A percentile compares a stretch with the other conserved stretches of the same genome.
Evolutionary conservation across 345 rosid genomes (phyloP).

Genomic region (Mangifera indica): DNA sequence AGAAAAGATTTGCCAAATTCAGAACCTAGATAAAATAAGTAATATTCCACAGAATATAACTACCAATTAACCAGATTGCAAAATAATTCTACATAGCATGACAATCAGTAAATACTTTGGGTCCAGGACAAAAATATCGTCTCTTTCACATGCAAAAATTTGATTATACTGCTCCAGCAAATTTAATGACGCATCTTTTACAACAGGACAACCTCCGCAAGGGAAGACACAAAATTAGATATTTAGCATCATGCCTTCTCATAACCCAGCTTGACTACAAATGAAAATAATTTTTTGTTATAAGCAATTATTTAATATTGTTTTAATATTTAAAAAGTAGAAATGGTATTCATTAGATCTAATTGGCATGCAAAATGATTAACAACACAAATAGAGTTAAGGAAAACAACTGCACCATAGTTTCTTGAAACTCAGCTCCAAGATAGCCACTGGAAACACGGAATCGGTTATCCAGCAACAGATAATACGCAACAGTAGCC

Average conservation of each 20-base stretch:
- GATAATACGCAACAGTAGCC: conserved; percentile 94
- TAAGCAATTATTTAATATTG: neutral
- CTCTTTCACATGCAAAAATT: neutral
- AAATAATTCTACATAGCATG: neutral
- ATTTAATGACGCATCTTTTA: neutral
- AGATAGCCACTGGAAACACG: conserved; percentile 75
- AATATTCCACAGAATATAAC: neutral
- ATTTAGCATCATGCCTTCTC: neutral
- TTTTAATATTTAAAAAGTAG: neutral
- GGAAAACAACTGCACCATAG: conserved; percentile 45
- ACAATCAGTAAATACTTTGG: neutral
- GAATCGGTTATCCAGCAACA: conserved; percentile 73
- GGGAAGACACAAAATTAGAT: conserved; percentile 7
- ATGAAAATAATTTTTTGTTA: neutral
- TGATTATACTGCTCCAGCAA: neutral
- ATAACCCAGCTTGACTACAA: neutral
- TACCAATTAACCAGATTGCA: neutral
- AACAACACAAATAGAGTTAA: neutral
- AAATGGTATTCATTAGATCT: neutral
- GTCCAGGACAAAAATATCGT: neutral
- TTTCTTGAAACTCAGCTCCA: conserved; percentile 74
- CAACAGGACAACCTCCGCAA: neutral
- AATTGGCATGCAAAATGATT: neutral
- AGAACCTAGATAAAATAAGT: neutral
- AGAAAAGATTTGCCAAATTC: neutral